phyloP scores from a whole-genome alignment of 441 rosid species.

The Populus hybrid region DNA sequence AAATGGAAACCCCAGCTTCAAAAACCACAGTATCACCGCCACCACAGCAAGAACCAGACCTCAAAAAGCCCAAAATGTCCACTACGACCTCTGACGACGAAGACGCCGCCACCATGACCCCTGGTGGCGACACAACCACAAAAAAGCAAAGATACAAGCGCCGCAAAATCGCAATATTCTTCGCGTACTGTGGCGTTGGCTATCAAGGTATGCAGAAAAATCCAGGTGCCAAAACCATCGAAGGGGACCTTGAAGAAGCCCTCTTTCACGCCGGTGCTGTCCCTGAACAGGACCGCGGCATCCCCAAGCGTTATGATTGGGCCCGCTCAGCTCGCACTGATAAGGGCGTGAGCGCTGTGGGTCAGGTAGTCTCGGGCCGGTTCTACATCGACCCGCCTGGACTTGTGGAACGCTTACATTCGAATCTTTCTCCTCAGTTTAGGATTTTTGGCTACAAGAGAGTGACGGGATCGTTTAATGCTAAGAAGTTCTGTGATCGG shows the following conservation, averaged over 20 bases:
- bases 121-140: slow-evolving; percentile 22
- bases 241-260: slow-evolving; percentile 93
- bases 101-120: slow-evolving; percentile 19
- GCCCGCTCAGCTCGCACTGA: slow-evolving; percentile 92
- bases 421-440: slow-evolving; percentile 57
- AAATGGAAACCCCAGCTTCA: slow-evolving; percentile 33
- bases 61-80: slow-evolving; percentile 59
- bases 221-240: slow-evolving; percentile 94
- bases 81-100: slow-evolving; percentile 44
- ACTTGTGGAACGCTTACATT: slow-evolving; percentile 61
- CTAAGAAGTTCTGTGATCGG: slow-evolving; percentile 84
- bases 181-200: slow-evolving; percentile 92
- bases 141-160: slow-evolving; percentile 60
- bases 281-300: slow-evolving; percentile 69
- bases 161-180: slow-evolving; percentile 82
- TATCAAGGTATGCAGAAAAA: slow-evolving; percentile 97
- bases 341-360: slow-evolving; percentile 96
- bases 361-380: slow-evolving; percentile 88
- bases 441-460: slow-evolving; percentile 79
- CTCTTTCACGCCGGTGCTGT: slow-evolving; percentile 78
- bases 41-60: slow-evolving; percentile 51
- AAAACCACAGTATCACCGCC: slow-evolving; percentile 27
- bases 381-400: slow-evolving; percentile 90
- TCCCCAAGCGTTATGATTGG: slow-evolving; percentile 75
- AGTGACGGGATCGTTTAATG: slow-evolving; percentile 68